These are phyloP conservation scores for Eudorina sp. DNA, from an alignment of 139 green algal genomes.

Conservation along the genomic window DNA sequence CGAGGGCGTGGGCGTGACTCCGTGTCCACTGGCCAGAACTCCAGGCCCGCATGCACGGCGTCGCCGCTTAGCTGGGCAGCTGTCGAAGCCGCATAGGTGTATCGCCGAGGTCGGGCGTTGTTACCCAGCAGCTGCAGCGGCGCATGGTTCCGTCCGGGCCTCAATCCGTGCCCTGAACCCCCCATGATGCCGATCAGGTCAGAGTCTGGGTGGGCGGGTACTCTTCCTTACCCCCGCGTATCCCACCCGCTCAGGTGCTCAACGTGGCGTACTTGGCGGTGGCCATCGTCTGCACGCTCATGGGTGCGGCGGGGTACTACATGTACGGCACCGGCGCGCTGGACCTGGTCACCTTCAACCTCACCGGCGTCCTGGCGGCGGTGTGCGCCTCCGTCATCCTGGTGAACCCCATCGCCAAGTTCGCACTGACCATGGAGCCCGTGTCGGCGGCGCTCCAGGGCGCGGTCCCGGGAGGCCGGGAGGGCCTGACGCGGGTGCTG, in stretches of 20 bases:
- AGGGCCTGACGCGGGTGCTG: constrained; percentile 43
- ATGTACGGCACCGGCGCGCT: constrained; percentile 68
- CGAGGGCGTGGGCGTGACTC: no score
- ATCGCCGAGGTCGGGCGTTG: no score
- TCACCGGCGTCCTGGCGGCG: constrained; percentile 59
- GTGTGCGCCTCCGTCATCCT: constrained; percentile 57
- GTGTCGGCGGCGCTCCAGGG: constrained; percentile 47
- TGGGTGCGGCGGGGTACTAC: constrained; percentile 70
- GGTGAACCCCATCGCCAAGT: constrained; percentile 77
- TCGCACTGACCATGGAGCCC: constrained; percentile 81
- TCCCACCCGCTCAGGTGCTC: constrained; percentile 60
- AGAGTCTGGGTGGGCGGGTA: no score
- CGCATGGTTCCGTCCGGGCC: no score
- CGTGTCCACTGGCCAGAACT: no score
- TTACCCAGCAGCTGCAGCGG: no score
- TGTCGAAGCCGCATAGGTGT: no score
- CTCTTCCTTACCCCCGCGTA: neutral
- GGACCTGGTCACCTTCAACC: constrained; percentile 76
- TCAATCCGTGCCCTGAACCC: no score
- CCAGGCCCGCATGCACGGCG: no score
- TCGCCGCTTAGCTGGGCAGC: no score
- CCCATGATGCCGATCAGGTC: no score
- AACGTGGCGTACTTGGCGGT: constrained; percentile 72
- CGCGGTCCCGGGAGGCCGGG: neutral
- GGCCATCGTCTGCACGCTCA: constrained; percentile 63